A percentile compares a stretch with the other conserved stretches of the same genome.
These are phyloP conservation scores for Ustilago vetiveriae DNA, from an alignment of 1,284 basidiomycete species.

Conservation along the genomic window DNA sequence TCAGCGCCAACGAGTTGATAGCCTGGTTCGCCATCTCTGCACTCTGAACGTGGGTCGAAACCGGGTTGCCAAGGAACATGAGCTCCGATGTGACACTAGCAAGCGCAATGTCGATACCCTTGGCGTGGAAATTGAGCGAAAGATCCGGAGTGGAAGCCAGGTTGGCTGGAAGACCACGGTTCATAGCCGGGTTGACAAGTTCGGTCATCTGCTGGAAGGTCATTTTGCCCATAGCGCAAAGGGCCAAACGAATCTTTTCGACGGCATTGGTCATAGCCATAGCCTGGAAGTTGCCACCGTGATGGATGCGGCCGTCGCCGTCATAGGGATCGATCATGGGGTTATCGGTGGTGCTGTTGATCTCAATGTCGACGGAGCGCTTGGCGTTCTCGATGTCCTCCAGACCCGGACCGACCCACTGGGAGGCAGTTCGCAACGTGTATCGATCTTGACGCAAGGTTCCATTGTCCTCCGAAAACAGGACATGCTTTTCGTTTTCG, in stretches of 20 bases:
- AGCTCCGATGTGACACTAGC: slow-evolving; percentile 72
- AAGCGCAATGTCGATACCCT: slow-evolving; percentile 82
- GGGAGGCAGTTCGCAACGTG: slow-evolving; percentile 70
- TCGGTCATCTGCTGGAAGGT: slow-evolving; percentile 85
- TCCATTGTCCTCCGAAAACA: slow-evolving; percentile 77
- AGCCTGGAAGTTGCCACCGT: slow-evolving; percentile 52
- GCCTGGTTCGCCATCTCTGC: slow-evolving; percentile 61
- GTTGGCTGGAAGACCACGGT: slow-evolving; percentile 53
- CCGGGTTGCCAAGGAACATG: slow-evolving; percentile 82
- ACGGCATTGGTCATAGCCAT: slow-evolving; percentile 86
- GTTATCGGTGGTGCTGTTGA: slow-evolving; percentile 79
- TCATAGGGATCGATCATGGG: slow-evolving; percentile 52
- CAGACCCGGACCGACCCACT: slow-evolving; percentile 83
- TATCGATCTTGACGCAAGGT: slow-evolving; percentile 80
- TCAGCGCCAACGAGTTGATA: slow-evolving; percentile 55
- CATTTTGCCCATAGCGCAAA: slow-evolving; percentile 84
- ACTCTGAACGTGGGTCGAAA: slow-evolving; percentile 80
- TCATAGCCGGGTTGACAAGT: slow-evolving; percentile 70
- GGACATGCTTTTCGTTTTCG: slow-evolving; percentile 73
- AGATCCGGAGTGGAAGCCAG: slow-evolving; percentile 52
- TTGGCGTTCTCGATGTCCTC: slow-evolving; percentile 80
- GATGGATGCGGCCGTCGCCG: slow-evolving; percentile 46
- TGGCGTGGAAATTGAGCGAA: slow-evolving; percentile 77
- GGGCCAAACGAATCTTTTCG: slow-evolving; percentile 83
- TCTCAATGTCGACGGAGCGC: slow-evolving; percentile 77